Evolutionary conservation across 306 rosid species (phyloP).

Genomic region (Citrullus amarus): DNA sequence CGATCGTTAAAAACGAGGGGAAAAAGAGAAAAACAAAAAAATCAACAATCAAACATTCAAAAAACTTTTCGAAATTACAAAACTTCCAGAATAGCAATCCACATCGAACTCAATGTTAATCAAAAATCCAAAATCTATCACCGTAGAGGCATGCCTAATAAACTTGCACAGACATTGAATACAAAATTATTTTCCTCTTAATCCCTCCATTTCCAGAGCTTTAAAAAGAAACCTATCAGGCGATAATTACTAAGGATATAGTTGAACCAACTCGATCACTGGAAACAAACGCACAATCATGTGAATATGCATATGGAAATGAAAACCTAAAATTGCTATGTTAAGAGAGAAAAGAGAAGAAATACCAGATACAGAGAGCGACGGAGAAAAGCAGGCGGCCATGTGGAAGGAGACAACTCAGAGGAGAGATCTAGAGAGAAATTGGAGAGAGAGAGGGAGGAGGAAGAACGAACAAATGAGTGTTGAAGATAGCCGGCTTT

Average conservation of each 20-base stretch:
- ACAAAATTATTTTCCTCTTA: not conserved
- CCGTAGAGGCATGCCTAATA: not conserved
- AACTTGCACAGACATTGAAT: not conserved
- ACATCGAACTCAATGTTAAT: not conserved
- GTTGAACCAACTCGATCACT: not conserved
- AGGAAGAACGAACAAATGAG: not conserved
- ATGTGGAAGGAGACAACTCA: conserved; percentile 9
- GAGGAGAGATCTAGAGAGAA: not conserved
- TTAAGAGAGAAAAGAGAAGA: not conserved
- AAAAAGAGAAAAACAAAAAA: not conserved
- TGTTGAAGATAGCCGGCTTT: not conserved
- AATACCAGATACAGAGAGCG: conserved; percentile 21
- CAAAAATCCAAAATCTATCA: not conserved
- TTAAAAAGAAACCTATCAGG: not conserved
- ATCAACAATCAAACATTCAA: not conserved
- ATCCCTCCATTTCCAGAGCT: not conserved
- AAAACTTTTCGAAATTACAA: not conserved
- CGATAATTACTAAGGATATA: not conserved
- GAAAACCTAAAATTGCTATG: not conserved
- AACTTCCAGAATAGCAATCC: not conserved
- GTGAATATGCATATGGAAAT: not conserved
- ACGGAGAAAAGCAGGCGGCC: conserved; percentile 54
- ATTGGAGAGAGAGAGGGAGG: not conserved
- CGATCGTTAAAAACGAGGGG: not conserved
- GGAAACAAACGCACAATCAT: not conserved